Evolutionary conservation across 805 yeast species (phyloP), one percentile per base, ranked within the genome.

Genomic region (Wickerhamomyces canadensis): DNA sequence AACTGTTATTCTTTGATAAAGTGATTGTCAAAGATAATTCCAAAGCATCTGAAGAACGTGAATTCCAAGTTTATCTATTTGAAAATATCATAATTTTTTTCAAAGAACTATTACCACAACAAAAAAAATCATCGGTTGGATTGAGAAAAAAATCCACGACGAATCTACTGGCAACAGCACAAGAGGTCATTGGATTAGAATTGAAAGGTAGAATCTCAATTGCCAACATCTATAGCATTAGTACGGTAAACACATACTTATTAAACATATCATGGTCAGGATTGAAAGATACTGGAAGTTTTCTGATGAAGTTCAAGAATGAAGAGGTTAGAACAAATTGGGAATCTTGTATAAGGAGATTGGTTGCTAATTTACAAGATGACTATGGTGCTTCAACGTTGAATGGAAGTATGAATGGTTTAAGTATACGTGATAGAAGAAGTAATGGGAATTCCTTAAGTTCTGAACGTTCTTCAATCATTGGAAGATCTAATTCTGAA

Each of bases 1-100:
- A 86, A 41, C 70, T 93, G 41, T 62, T 89, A 37, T 78, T 78
- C 54, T 82, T 78, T 51, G 91, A 87, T 40, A 65, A 68, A 27
- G 88, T 84, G 24, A 74, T 78, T 10, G 84, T 80, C 19, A 72
- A 72, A 44, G 93, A 83, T 48, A 63, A 70, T 36, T 55, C 66
- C 5, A 61, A 62, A 19, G 67, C 63, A 40, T 73, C 73, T 25
- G 71, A 72, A 36, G 97, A 91, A 56, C 78, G 83, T 38, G 97
- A 89, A 51, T 91, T 87, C 58, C 83, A 83, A 53, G 88, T 94
- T 16, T 93, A 87, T 52, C 68, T 93, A 16, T 91, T 93, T 59
- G 97, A 93, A 55, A 72, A 71, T 42, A 75, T 76, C 42, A 65
- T 78, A 14, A 63, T 78, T 26, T 67, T 78, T 44, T 84, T 85